phyloP scores from a whole-genome alignment of 2,329 filamentous ascomycete species.

The Hymenotorrendiella dingleyae region DNA sequence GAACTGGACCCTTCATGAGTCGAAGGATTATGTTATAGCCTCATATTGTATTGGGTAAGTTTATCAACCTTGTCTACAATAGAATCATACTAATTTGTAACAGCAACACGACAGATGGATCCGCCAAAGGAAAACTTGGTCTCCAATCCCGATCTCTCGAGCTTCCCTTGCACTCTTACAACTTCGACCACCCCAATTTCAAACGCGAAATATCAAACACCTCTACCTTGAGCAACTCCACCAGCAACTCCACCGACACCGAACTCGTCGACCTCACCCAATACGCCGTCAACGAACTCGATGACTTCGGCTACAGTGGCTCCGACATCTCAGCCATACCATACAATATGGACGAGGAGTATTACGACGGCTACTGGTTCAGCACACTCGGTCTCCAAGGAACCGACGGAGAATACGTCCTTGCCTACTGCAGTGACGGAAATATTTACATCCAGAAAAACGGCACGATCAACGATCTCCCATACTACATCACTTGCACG shows the following conservation, averaged over 20 bases:
- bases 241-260: background rate
- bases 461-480: conserved; percentile 16
- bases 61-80: too few species aligned
- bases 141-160: too few species aligned
- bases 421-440: conserved; percentile 32
- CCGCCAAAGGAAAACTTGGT: too few species aligned
- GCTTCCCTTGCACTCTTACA: too few species aligned
- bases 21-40: too few species aligned
- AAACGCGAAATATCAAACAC: too few species aligned
- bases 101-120: too few species aligned
- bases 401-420: conserved; percentile 14
- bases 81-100: too few species aligned
- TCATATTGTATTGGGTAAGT: too few species aligned
- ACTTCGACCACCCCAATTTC: too few species aligned
- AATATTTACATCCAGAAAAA: conserved; percentile 28
- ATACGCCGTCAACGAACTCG: background rate
- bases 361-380: conserved; percentile 16
- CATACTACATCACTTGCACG: conserved; percentile 6
- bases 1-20: too few species aligned
- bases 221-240: background rate
- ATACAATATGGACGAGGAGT: conserved; percentile 19
- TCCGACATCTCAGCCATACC: conserved; percentile 16
- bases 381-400: conserved; percentile 18
- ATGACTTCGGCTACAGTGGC: conserved; percentile 14
- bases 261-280: background rate